Conservation (phyloP, 202 grass and related monocot species). For the Elaeis oleifera region DNA sequence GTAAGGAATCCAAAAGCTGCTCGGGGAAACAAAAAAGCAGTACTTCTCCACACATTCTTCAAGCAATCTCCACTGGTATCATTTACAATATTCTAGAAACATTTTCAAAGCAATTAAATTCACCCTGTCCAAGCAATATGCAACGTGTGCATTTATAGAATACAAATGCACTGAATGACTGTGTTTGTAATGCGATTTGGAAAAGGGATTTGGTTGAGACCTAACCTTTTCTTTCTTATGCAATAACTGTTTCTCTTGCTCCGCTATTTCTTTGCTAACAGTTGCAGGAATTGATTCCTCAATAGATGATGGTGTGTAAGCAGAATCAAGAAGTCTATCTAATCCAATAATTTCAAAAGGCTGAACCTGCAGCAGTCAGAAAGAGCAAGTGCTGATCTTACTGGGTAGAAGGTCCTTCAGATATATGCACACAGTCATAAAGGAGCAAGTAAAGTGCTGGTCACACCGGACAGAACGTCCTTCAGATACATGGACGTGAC, state of each 20-base stretch:
- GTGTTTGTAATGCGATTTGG: too few relatives aligned
- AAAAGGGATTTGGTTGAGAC: neutral
- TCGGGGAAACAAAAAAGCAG: conserved; percentile 43
- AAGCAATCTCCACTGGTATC: conserved; percentile 49
- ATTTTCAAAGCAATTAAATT: conserved; percentile 7
- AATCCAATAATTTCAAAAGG: conserved; percentile 81
- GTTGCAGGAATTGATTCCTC: conserved; percentile 32
- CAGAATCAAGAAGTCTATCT: conserved; percentile 52
- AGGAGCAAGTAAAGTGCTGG: too few relatives aligned
- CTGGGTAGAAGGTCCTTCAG: too few relatives aligned
- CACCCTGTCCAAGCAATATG: conserved; percentile 10
- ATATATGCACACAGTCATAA: too few relatives aligned
- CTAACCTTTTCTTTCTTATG: conserved; percentile 38
- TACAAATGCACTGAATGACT: too few relatives aligned
- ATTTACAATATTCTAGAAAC: conserved; percentile 38
- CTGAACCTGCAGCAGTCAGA: conserved; percentile 37
- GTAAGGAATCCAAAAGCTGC: conserved; percentile 60
- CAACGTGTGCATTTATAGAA: too few relatives aligned
- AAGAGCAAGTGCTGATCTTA: too few relatives aligned
- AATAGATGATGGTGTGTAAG: conserved; percentile 28
- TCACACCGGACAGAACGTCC: too few relatives aligned
- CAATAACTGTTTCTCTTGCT: conserved; percentile 40
- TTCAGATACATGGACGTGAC: too few relatives aligned
- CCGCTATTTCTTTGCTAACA: conserved; percentile 23
- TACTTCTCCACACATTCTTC: conserved; percentile 40